A percentile compares a stretch with the other conserved stretches of the same genome.
Conservation (phyloP, 2,329 filamentous ascomycete genomes). For the Aspergillus novofumigatus region DNA sequence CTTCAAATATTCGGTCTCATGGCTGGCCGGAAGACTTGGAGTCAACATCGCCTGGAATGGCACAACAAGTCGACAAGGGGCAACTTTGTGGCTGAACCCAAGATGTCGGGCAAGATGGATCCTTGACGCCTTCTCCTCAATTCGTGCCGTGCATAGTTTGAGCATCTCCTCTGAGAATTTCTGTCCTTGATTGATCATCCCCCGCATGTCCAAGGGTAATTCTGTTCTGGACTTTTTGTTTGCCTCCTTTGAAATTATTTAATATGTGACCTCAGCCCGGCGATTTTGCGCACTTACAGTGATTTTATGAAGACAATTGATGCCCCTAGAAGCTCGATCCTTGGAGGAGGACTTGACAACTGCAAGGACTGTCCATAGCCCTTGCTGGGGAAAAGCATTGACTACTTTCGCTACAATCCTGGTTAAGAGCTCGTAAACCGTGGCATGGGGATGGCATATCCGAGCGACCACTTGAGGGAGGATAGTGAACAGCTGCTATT, state of each 20-base stretch:
- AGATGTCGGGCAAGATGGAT: slow-evolving; percentile 76
- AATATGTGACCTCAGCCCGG: slow-evolving; percentile 6
- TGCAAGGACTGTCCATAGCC: slow-evolving; percentile 84
- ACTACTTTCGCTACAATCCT: slow-evolving; percentile 85
- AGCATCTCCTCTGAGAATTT: slow-evolving; percentile 79
- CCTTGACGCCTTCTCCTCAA: slow-evolving; percentile 65
- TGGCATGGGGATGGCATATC: slow-evolving; percentile 77
- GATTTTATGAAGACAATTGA: slow-evolving; percentile 39
- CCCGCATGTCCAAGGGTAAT: slow-evolving; percentile 57
- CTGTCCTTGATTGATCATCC: slow-evolving; percentile 72
- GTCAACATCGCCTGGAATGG: slow-evolving; percentile 82
- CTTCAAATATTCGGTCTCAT: slow-evolving; percentile 65
- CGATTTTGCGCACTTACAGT: slow-evolving; percentile 24
- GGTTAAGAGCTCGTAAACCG: slow-evolving; percentile 72
- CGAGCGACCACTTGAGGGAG: slow-evolving; percentile 93
- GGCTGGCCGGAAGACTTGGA: slow-evolving; percentile 68
- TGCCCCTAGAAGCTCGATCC: slow-evolving; percentile 59
- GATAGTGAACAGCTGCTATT: slow-evolving; percentile 51
- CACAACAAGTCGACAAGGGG: slow-evolving; percentile 80
- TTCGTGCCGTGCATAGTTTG: slow-evolving; percentile 70
- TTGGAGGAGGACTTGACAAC: slow-evolving; percentile 75
- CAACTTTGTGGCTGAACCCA: slow-evolving; percentile 75
- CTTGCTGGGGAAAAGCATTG: slow-evolving; percentile 79
- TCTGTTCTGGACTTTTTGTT: slow-evolving; percentile 47
- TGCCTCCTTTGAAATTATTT: slow-evolving; percentile 39